Conservation (phyloP, 495 filamentous ascomycete species). For the Penicillium cataractarum region DNA sequence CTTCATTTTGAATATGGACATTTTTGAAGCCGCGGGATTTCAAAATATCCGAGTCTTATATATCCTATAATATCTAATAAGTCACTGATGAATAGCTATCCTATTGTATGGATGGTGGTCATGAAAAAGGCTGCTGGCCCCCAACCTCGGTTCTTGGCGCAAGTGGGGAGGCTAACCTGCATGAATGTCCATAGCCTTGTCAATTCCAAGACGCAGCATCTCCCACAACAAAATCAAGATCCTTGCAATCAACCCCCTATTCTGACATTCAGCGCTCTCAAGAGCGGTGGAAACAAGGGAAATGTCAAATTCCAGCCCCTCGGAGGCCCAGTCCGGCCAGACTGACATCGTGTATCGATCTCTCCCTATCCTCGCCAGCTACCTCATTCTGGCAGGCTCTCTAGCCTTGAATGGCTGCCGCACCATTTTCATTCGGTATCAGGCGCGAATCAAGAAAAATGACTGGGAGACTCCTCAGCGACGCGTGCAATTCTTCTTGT, state of each 20-base stretch:
- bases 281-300: not conserved
- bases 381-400: constrained; percentile 10
- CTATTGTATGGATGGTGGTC: not conserved
- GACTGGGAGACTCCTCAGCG: constrained; percentile 17
- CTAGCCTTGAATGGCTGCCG: constrained; percentile 8
- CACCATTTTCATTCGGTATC: constrained; percentile 25
- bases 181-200: not conserved
- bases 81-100: no score
- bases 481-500: constrained; percentile 23
- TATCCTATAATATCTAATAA: no score
- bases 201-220: not conserved
- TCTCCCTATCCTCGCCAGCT: constrained; percentile 9
- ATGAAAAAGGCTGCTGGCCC: not conserved
- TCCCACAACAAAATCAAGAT: not conserved
- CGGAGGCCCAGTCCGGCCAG: not conserved
- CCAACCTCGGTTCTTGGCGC: constrained; percentile 2
- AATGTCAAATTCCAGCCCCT: not conserved
- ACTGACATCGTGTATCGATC: constrained; percentile 7
- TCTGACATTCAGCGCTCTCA: not conserved
- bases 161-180: not conserved
- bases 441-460: constrained; percentile 16
- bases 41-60: no score
- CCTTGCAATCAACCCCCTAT: not conserved
- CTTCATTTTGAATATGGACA: no score
- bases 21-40: no score